These are phyloP conservation scores for Claviceps capensis DNA, from an alignment of 2,329 filamentous ascomycete species.

Conservation along the genomic window DNA sequence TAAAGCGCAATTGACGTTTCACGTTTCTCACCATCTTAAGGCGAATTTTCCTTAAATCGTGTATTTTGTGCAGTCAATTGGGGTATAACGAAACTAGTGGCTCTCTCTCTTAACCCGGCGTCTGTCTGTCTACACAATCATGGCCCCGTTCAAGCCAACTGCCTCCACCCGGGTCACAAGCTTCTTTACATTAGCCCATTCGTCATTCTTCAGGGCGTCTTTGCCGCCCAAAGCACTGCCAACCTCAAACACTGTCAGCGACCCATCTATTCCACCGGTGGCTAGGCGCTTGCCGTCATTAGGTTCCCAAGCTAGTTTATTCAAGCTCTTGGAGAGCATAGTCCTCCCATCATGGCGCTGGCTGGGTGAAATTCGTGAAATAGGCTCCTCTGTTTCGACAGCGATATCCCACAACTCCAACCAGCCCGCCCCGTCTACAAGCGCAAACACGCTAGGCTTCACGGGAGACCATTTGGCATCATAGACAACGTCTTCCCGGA, in stretches of 20 bases:
- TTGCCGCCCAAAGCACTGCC: slow-evolving; percentile 69
- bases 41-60: too few species aligned
- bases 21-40: too few species aligned
- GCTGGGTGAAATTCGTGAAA: slow-evolving; percentile 65
- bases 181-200: slow-evolving; percentile 90
- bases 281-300: slow-evolving; percentile 77
- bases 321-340: slow-evolving; percentile 72
- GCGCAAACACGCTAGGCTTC: slow-evolving; percentile 85
- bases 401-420: slow-evolving; percentile 94
- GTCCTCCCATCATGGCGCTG: slow-evolving; percentile 49
- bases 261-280: slow-evolving; percentile 82
- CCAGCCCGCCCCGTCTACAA: slow-evolving; percentile 84
- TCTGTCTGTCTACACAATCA: slow-evolving; percentile 10
- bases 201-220: slow-evolving; percentile 70
- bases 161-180: slow-evolving; percentile 64
- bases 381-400: slow-evolving; percentile 81
- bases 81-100: too few species aligned
- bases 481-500: slow-evolving; percentile 91
- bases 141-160: slow-evolving; percentile 35
- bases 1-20: too few species aligned
- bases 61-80: too few species aligned
- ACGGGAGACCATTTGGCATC: slow-evolving; percentile 91
- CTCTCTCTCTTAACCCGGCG: too few species aligned
- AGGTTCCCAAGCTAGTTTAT: slow-evolving; percentile 89
- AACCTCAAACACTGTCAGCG: slow-evolving; percentile 88